A percentile compares a stretch with the other conserved stretches of the same genome.
Conservation (phyloP, 129 eudicot species). For the Dittrichia graveolens region DNA sequence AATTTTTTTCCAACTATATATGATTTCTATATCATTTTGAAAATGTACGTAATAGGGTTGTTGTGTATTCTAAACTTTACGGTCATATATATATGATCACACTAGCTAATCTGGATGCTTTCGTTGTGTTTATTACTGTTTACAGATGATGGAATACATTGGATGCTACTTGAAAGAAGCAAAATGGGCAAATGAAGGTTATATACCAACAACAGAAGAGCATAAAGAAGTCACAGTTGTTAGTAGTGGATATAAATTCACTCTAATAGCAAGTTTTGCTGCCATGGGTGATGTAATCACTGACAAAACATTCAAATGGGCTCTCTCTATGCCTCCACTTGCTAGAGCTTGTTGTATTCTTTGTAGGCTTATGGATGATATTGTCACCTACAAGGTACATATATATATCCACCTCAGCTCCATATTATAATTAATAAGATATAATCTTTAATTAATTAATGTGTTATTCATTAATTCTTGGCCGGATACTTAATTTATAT, state of each 20-base stretch:
- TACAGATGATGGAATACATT: conserved; percentile 18
- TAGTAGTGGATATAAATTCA: conserved; percentile 6
- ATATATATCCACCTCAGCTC: background rate
- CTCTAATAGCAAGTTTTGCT: conserved; percentile 6
- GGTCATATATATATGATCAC: background rate
- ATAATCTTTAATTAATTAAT: too few species aligned
- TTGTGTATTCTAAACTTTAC: too few species aligned
- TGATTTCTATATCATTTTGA: too few species aligned
- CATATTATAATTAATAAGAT: too few species aligned
- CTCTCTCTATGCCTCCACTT: conserved; percentile 18
- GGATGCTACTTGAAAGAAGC: conserved; percentile 29
- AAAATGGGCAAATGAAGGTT: conserved; percentile 24
- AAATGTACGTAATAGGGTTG: too few species aligned
- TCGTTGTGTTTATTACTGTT: background rate
- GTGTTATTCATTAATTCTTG: too few species aligned
- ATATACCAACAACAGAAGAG: conserved; percentile 27
- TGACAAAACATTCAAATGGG: conserved; percentile 31
- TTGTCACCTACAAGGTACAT: conserved; percentile 39
- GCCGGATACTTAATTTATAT: too few species aligned
- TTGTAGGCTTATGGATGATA: conserved; percentile 38
- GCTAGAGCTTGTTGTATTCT: conserved; percentile 28
- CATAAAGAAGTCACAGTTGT: background rate
- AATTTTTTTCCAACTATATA: too few species aligned
- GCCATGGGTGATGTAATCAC: conserved; percentile 31
- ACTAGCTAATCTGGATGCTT: background rate